Evolutionary conservation across 2,329 filamentous ascomycete genomes (phyloP), one percentile per base, ranked within the genome.

Genomic region (Aspergillus glaucus): DNA sequence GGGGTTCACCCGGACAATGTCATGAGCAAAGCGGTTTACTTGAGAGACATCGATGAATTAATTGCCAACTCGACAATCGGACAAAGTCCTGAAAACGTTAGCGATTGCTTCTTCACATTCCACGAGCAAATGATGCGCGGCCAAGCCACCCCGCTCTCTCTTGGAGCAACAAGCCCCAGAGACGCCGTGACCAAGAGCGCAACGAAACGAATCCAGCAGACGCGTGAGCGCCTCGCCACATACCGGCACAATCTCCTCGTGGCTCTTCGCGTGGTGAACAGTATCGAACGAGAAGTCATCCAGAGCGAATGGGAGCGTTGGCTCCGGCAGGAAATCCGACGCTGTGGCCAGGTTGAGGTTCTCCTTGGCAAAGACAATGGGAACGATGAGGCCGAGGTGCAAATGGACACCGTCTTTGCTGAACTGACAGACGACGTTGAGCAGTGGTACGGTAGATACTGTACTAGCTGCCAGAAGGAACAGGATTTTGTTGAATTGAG

Each of bases 281-380:
- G 80, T 49, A 83, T 97, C 24, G 93, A 97, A 74, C 79, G 80
- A 50, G 90, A 96, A 67, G 85, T 95, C 66, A 70, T 97, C 47
- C 80, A 83, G 61, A 86, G 86, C 0, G 92, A 96, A 67, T 98
- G 90, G 85, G 91, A 95, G 72, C 87, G 88, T 55, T 98, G 92
- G 91, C 78, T 97, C 26, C 70, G 80, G 3, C 85, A 88, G 56
- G 93, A 98, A 71, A 85, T 83, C 55, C 69, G 76, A 30, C 80
- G 87, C 44, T 98, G 93, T 66, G 81, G 81, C 49, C 80, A 86
- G 62, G 67, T 82, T 6, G 75, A 77, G 37, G 64, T 62, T 12
- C 68, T 82, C 57, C 62, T 80, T 9, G 58, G 61, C 43, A 55
- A 59, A 30, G 55, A 58, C 19, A 42, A 52, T 22, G 50, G 44